Evolutionary conservation across 495 filamentous ascomycete genomes (phyloP).

Genomic region (Aspergillus ostianus): DNA sequence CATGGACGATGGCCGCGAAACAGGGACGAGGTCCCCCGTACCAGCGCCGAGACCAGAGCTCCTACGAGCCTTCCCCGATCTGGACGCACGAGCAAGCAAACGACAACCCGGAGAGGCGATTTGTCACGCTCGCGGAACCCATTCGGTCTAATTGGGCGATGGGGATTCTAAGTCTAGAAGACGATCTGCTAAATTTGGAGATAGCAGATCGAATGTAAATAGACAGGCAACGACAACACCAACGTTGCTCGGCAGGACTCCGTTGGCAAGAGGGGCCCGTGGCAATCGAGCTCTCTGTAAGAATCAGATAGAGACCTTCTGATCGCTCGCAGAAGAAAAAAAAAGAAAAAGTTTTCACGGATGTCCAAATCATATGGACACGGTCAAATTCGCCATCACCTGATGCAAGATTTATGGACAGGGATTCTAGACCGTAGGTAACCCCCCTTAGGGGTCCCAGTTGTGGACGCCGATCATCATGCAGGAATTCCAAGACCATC

Average conservation of each 20-base stretch:
- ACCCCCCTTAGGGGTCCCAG: slow-evolving; percentile 1
- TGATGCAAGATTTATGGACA: not conserved
- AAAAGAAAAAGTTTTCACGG: too few species aligned
- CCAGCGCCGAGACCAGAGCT: not conserved
- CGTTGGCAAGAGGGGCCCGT: not conserved
- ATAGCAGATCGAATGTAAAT: slow-evolving; percentile 22
- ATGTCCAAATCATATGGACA: not conserved
- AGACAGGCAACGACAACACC: too few species aligned
- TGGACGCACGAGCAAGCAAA: slow-evolving; percentile 22
- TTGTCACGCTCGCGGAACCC: slow-evolving; percentile 43
- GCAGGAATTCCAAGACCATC: not conserved
- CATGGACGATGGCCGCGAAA: slow-evolving; percentile 72
- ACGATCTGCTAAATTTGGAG: slow-evolving; percentile 49
- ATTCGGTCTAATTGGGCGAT: slow-evolving; percentile 55
- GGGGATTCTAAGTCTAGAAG: slow-evolving; percentile 58
- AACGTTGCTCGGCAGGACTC: not conserved
- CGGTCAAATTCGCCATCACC: not conserved
- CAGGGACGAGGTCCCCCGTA: slow-evolving; percentile 69
- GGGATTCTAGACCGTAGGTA: not conserved
- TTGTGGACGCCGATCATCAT: not conserved
- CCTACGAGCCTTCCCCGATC: not conserved
- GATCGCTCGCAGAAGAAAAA: too few species aligned
- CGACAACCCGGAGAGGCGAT: slow-evolving; percentile 45
- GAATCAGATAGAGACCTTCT: not conserved
- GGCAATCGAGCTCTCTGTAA: not conserved